Conservation (phyloP, 768 basidiomycete species). For the Suillus subaureus region DNA sequence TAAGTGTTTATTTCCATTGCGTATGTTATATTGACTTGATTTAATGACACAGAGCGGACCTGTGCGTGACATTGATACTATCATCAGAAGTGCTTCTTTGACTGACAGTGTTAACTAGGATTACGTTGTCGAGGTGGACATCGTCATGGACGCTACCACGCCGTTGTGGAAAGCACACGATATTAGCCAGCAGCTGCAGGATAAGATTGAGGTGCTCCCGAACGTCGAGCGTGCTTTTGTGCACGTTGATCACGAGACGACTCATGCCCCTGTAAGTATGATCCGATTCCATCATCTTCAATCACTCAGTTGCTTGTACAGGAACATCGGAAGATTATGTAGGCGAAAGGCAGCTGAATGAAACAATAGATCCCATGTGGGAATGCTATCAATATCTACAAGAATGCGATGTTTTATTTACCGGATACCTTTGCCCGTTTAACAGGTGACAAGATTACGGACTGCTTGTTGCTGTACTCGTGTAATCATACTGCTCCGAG, state of each 20-base stretch:
- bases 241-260: conserved; percentile 92
- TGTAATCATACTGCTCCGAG: background rate
- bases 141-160: conserved; percentile 89
- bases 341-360: background rate
- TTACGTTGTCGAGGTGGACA: conserved; percentile 94
- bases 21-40: background rate
- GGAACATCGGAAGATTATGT: conserved; percentile 47
- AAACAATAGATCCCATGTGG: background rate
- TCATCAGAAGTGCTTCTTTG: background rate
- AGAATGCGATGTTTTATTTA: background rate
- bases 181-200: conserved; percentile 80
- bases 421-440: background rate
- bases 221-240: conserved; percentile 94
- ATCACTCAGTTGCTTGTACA: conserved; percentile 18
- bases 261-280: conserved; percentile 63
- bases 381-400: background rate
- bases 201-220: conserved; percentile 86
- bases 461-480: background rate
- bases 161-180: conserved; percentile 91
- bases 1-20: conserved; percentile 35
- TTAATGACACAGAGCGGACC: conserved; percentile 63
- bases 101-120: conserved; percentile 45
- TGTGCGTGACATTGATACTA: conserved; percentile 38
- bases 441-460: background rate
- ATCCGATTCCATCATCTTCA: background rate